Conservation (phyloP, 441 rosid genomes). For the Bruguiera hainesii region DNA sequence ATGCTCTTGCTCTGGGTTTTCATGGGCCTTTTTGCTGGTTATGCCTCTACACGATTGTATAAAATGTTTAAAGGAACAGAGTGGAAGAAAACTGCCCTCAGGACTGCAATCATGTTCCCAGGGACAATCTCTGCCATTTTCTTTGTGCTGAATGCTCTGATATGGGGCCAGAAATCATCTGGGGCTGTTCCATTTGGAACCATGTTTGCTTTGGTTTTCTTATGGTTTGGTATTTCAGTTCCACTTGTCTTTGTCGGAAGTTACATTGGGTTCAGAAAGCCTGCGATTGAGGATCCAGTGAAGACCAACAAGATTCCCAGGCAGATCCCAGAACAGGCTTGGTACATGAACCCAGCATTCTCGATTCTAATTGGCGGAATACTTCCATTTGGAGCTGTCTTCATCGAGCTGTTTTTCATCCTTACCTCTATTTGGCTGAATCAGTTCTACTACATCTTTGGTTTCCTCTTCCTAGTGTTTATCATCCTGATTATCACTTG, state of each 20-base stretch:
- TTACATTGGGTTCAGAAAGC: constrained; percentile 74
- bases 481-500: constrained; percentile 70
- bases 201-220: constrained; percentile 74
- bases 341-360: constrained; percentile 82
- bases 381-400: constrained; percentile 87
- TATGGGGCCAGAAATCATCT: constrained; percentile 87
- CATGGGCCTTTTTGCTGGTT: constrained; percentile 86
- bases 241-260: constrained; percentile 82
- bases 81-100: constrained; percentile 67
- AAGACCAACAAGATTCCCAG: constrained; percentile 83
- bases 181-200: constrained; percentile 94
- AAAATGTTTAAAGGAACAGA: constrained; percentile 79
- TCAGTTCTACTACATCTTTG: constrained; percentile 92
- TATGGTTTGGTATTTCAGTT: constrained; percentile 93
- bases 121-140: constrained; percentile 61
- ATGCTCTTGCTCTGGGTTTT: constrained; percentile 92
- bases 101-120: constrained; percentile 83
- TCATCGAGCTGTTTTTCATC: constrained; percentile 87
- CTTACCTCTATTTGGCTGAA: constrained; percentile 89
- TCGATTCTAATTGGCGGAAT: constrained; percentile 76
- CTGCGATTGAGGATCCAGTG: constrained; percentile 66
- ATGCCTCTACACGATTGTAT: constrained; percentile 67
- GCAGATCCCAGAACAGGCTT: constrained; percentile 74
- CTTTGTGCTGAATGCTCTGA: constrained; percentile 72
- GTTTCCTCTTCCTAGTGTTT: constrained; percentile 82